Evolutionary conservation across 495 filamentous ascomycete genomes (phyloP).

Genomic region (Trichodelitschia bisporula): DNA sequence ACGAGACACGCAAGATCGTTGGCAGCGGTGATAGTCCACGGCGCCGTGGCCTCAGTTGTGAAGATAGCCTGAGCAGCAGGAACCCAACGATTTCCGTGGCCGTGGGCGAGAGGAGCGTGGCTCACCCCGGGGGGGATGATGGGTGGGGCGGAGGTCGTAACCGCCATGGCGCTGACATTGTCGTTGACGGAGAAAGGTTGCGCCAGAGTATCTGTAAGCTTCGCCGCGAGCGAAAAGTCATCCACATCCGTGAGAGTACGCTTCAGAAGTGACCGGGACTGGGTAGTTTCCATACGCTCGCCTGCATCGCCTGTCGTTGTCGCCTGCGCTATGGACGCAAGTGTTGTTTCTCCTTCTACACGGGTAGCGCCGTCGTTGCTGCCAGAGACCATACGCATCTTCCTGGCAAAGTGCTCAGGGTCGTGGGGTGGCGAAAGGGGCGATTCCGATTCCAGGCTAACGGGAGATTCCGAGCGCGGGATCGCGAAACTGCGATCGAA

Average conservation of each 20-base stretch:
- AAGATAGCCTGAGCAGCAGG: conserved; percentile 92
- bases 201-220: conserved; percentile 70
- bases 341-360: not conserved
- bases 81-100: conserved; percentile 71
- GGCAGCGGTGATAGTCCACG: conserved; percentile 91
- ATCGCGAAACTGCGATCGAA: conserved; percentile 60
- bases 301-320: no score
- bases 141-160: conserved; percentile 7
- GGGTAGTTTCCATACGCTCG: not conserved
- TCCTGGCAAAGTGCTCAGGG: not conserved
- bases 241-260: conserved; percentile 70
- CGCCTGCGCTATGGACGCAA: not conserved
- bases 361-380: not conserved
- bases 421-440: conserved; percentile 5
- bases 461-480: conserved; percentile 23
- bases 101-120: conserved; percentile 17
- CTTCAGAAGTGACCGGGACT: conserved; percentile 42
- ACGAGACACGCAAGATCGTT: conserved; percentile 92
- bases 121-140: conserved; percentile 21
- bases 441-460: conserved; percentile 18
- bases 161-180: conserved; percentile 2
- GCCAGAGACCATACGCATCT: not conserved
- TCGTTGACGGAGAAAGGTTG: conserved; percentile 37
- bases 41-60: conserved; percentile 63
- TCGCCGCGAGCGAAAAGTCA: conserved; percentile 45